Evolutionary conservation across 805 yeast genomes (phyloP).

Genomic region (Ogataea methylovora): DNA sequence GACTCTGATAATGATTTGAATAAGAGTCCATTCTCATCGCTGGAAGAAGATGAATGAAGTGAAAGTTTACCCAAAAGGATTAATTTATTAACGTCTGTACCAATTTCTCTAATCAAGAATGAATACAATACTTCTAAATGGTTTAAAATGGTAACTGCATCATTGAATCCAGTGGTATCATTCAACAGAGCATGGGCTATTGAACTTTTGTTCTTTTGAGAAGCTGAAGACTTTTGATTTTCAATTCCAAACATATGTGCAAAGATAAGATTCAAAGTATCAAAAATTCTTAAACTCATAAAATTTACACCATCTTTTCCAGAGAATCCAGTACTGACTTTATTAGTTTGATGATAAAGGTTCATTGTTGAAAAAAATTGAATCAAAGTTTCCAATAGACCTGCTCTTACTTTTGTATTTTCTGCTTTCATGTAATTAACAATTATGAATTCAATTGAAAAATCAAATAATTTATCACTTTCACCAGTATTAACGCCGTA

Average conservation of each 20-base stretch:
- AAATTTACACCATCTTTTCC: slow-evolving; percentile 19
- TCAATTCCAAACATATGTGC: slow-evolving; percentile 15
- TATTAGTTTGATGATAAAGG: slow-evolving; percentile 22
- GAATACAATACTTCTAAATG: slow-evolving; percentile 22
- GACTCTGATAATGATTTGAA: slow-evolving; percentile 14
- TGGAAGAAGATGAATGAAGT: neutral
- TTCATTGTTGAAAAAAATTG: slow-evolving; percentile 25
- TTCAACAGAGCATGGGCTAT: slow-evolving; percentile 3
- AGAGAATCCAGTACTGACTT: slow-evolving; percentile 13
- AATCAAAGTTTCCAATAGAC: slow-evolving; percentile 20
- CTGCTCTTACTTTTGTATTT: slow-evolving; percentile 13
- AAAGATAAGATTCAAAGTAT: slow-evolving; percentile 15
- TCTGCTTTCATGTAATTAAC: slow-evolving; percentile 12
- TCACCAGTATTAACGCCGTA: slow-evolving; percentile 20
- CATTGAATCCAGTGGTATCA: slow-evolving; percentile 8
- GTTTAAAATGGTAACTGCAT: slow-evolving; percentile 14
- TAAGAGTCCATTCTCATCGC: slow-evolving; percentile 7
- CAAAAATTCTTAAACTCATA: slow-evolving; percentile 21
- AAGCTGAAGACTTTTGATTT: slow-evolving; percentile 2
- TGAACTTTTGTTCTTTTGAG: slow-evolving; percentile 13
- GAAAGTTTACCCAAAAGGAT: slow-evolving; percentile 20
- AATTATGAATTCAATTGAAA: slow-evolving; percentile 14
- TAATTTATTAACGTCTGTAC: slow-evolving; percentile 25
- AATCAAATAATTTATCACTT: slow-evolving; percentile 17
- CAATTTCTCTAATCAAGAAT: slow-evolving; percentile 22